Evolutionary conservation across 2,329 filamentous ascomycete genomes (phyloP).

Genomic region (Neonectria sp.): DNA sequence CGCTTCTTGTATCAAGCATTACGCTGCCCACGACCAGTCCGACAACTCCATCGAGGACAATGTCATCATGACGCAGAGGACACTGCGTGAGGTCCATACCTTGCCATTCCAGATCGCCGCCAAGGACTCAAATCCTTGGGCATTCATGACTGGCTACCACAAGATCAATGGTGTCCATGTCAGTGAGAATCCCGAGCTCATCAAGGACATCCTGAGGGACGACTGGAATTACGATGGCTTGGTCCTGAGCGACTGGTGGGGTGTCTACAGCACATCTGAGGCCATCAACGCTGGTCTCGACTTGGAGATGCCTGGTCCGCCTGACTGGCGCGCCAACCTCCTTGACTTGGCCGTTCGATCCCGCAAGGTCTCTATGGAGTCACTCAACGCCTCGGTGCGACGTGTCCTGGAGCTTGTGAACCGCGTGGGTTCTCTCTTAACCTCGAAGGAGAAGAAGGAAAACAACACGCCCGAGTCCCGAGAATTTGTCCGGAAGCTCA

Average conservation of each 20-base stretch:
- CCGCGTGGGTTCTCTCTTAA: neutral
- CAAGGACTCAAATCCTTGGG: conserved; percentile 53
- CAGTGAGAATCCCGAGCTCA: conserved; percentile 31
- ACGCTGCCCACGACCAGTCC: conserved; percentile 55
- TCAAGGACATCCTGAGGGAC: conserved; percentile 51
- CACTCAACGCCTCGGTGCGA: conserved; percentile 43
- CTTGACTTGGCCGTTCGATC: conserved; percentile 40
- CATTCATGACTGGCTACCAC: conserved; percentile 49
- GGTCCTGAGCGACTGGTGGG: conserved; percentile 53
- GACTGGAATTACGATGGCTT: conserved; percentile 56
- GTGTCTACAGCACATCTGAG: conserved; percentile 44
- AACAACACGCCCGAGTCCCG: neutral
- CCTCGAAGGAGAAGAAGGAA: neutral
- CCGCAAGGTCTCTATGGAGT: conserved; percentile 33
- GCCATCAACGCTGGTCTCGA: conserved; percentile 45
- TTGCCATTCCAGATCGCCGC: conserved; percentile 56
- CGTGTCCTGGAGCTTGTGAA: conserved; percentile 32
- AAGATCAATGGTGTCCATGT: conserved; percentile 57
- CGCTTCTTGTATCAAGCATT: conserved; percentile 58
- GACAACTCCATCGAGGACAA: conserved; percentile 34
- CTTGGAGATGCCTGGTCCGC: conserved; percentile 54
- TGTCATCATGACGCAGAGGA: conserved; percentile 22
- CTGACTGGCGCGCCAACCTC: conserved; percentile 33
- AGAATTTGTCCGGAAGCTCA: neutral
- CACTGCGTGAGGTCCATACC: conserved; percentile 40